Percentiles rank a stretch among this genome's conserved stretches.
Evolutionary conservation across 1,139 yeast species (phyloP).

Genomic region (Suzukiozyma palmioleophila): DNA sequence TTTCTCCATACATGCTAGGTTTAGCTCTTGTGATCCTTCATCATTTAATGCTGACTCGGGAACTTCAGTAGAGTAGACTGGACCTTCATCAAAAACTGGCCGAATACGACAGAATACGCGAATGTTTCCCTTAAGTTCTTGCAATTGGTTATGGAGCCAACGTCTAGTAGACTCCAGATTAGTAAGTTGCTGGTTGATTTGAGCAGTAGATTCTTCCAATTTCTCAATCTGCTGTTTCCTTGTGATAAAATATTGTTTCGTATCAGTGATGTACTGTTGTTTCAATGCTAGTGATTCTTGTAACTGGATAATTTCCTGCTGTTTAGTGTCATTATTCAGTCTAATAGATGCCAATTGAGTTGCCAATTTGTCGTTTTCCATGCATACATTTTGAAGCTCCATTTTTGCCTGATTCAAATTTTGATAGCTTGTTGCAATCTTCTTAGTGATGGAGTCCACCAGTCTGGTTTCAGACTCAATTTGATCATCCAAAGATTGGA

Average conservation of each 20-base stretch:
- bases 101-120: conserved; percentile 86
- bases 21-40: conserved; percentile 48
- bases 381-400: background rate
- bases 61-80: conserved; percentile 35
- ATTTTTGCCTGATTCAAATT: background rate
- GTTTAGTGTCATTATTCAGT: background rate
- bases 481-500: conserved; percentile 16
- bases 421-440: background rate
- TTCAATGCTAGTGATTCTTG: conserved; percentile 1
- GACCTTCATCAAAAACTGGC: conserved; percentile 36
- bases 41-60: conserved; percentile 46
- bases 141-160: conserved; percentile 67
- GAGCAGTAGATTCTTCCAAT: conserved; percentile 18
- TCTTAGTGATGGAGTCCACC: conserved; percentile 5
- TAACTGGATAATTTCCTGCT: conserved; percentile 1
- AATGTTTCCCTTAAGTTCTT: conserved; percentile 87
- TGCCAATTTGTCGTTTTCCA: background rate
- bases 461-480: conserved; percentile 7
- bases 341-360: background rate
- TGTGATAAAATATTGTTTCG: conserved; percentile 5
- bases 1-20: conserved; percentile 18
- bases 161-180: conserved; percentile 44
- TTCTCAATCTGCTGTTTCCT: conserved; percentile 7
- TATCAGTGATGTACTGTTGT: conserved; percentile 5
- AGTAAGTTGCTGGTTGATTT: conserved; percentile 11